These are phyloP conservation scores for Dryas drummondii DNA, from an alignment of 306 rosid genomes.

Conservation along the genomic window DNA sequence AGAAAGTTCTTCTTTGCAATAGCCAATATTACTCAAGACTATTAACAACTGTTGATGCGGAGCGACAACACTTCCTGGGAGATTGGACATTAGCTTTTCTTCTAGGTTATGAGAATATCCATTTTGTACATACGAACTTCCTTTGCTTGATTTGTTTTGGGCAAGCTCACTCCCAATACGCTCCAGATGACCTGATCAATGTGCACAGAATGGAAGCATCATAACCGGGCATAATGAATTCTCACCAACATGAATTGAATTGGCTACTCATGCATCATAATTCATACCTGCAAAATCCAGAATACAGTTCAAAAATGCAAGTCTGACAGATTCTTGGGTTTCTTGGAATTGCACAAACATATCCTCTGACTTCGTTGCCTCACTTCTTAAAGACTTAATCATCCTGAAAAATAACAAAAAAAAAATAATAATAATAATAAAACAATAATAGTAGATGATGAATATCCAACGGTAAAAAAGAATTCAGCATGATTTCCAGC, in stretches of 20 bases:
- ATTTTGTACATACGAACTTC: slow-evolving; percentile 55
- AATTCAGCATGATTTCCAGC: background rate
- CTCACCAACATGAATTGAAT: slow-evolving; percentile 19
- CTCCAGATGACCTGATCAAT: slow-evolving; percentile 72
- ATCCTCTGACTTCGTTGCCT: slow-evolving; percentile 91
- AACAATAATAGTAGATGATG: background rate
- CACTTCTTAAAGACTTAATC: slow-evolving; percentile 72
- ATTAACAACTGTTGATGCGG: slow-evolving; percentile 79
- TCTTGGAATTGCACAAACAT: slow-evolving; percentile 82
- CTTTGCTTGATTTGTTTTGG: slow-evolving; percentile 54
- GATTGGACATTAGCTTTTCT: slow-evolving; percentile 47
- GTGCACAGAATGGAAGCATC: slow-evolving; percentile 30
- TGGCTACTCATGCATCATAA: slow-evolving; percentile 28
- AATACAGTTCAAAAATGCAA: slow-evolving; percentile 90
- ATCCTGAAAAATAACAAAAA: slow-evolving; percentile 48
- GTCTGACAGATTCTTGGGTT: slow-evolving; percentile 92
- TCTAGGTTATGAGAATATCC: slow-evolving; percentile 67
- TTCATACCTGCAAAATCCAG: slow-evolving; percentile 90
- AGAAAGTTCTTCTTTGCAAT: slow-evolving; percentile 94
- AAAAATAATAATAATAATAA: slow-evolving; percentile 27
- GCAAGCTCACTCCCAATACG: slow-evolving; percentile 69
- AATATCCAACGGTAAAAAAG: background rate
- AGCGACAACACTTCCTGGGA: slow-evolving; percentile 57
- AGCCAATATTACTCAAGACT: slow-evolving; percentile 91
- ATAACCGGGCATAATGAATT: slow-evolving; percentile 22